Base-by-base conservation (phyloP, 495 filamentous ascomycete species). In the Penicillium daleae region DNA sequence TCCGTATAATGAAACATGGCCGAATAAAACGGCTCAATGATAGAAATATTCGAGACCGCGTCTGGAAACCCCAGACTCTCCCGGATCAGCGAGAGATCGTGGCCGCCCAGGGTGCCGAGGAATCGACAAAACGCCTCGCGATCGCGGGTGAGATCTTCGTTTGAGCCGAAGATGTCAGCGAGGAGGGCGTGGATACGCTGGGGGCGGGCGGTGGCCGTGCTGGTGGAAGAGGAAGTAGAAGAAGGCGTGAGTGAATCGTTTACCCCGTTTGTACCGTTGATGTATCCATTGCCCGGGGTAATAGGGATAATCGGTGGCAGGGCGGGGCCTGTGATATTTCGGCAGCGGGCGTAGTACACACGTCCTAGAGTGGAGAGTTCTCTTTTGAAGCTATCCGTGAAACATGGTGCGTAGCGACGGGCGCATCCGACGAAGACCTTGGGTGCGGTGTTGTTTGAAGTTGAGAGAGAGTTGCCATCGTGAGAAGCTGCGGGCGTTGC, bases 81-180 rank as follows among this genome's bases (percentile, higher is more conserved):
- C 0, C 86, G 79, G 80, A 88, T 83, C 7, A 82, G 55, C 0
- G 76, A 80, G 4, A 88, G 66, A 64, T 87, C 86, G 59, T 87
- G 84, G n/a, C 76, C 76, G 6, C 84, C 83, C 15, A 83, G 66
- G 15, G 75, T 79, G 7, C 76, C 76, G 0, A 87, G 74, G 49
- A 83, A 78, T 0, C 70, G 74, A 58, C 78, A 80, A 44, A 79
- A 71, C 0, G 73, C 71, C 12, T 71, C 52, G 1, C 77, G 69
- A 35, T 74, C 75, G 3, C 61, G 57, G 0, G 64, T 79, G 22
- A 77, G 54, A n/a, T 77, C 72, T 0, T 76, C 70, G 2, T 66
- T 66, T 19, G 42, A 39, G 1, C 60, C 69, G 57, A 78, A 77
- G 22, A 72, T 64, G 21, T 78, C 77, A 4, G 68, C 57, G 2